Percentiles rank a stretch among this genome's conserved stretches.
phyloP scores from a whole-genome alignment of 2,329 filamentous ascomycete genomes.

The Botrytis paeoniae region DNA sequence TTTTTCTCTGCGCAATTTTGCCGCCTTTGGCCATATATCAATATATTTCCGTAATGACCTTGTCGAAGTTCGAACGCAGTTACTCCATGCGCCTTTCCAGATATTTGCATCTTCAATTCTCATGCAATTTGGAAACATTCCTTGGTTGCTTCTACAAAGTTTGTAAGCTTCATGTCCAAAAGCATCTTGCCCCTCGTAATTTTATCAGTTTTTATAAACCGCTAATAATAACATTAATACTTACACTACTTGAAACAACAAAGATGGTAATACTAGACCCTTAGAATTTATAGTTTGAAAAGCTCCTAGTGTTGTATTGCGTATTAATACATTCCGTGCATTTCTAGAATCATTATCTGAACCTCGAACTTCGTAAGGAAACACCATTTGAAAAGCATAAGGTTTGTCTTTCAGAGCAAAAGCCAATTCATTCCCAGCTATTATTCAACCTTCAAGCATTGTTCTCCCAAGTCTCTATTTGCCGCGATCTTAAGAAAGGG shows the following conservation, averaged over 20 bases:
- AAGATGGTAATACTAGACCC: background rate
- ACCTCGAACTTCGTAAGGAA: background rate
- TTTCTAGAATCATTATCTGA: background rate
- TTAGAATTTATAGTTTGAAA: background rate
- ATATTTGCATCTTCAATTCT: background rate
- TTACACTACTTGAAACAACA: background rate
- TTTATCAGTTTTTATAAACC: background rate
- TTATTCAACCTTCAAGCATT: background rate
- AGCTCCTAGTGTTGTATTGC: background rate
- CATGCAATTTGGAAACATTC: background rate
- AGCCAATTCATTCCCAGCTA: background rate
- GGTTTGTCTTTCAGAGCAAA: background rate
- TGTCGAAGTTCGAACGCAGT: background rate
- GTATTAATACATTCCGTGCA: background rate
- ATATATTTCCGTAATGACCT: background rate
- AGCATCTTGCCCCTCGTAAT: background rate
- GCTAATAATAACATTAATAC: background rate
- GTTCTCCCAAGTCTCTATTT: background rate
- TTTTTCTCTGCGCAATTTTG: background rate
- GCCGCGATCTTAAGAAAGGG: background rate
- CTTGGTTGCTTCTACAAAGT: background rate
- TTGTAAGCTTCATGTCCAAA: background rate
- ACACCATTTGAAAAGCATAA: background rate
- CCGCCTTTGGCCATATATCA: background rate
- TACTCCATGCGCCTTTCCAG: background rate